These are phyloP conservation scores for Chenopodium berlandieri DNA, from an alignment of 148 eudicot species.

Conservation along the genomic window DNA sequence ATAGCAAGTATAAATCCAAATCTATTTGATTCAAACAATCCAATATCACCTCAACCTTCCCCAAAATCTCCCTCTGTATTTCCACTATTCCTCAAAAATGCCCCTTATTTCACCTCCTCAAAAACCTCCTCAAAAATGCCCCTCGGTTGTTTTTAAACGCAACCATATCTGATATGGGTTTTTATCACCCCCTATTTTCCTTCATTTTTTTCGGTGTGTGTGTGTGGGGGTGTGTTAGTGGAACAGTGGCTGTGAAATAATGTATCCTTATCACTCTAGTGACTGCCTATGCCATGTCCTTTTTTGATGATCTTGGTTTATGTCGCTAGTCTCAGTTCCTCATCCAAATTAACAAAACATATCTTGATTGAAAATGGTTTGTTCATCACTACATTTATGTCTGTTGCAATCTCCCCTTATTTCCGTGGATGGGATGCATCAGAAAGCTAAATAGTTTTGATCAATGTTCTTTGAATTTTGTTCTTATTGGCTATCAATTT, in stretches of 20 bases:
- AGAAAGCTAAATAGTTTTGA: not conserved
- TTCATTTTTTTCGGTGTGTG: no score
- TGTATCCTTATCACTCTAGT: no score
- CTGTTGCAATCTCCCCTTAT: not conserved
- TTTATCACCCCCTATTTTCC: no score
- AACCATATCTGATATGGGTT: no score
- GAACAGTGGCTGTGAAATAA: no score
- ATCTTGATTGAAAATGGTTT: not conserved
- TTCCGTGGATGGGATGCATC: not conserved
- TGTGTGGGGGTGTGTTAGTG: no score
- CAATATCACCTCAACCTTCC: not conserved
- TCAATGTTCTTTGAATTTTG: not conserved
- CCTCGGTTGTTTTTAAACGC: no score
- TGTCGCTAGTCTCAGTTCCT: not conserved
- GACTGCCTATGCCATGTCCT: no score
- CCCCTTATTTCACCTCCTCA: no score
- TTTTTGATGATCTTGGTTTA: not conserved
- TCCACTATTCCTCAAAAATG: no score
- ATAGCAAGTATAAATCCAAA: not conserved
- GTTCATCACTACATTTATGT: not conserved
- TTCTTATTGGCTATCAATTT: not conserved
- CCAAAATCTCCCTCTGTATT: not conserved
- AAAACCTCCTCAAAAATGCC: no score
- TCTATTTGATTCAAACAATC: not conserved
- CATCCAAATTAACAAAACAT: not conserved